A percentile compares a stretch with the other conserved stretches of the same genome.
Evolutionary conservation across 345 rosid genomes (phyloP).

Genomic region (Xanthoceras sorbifolium): DNA sequence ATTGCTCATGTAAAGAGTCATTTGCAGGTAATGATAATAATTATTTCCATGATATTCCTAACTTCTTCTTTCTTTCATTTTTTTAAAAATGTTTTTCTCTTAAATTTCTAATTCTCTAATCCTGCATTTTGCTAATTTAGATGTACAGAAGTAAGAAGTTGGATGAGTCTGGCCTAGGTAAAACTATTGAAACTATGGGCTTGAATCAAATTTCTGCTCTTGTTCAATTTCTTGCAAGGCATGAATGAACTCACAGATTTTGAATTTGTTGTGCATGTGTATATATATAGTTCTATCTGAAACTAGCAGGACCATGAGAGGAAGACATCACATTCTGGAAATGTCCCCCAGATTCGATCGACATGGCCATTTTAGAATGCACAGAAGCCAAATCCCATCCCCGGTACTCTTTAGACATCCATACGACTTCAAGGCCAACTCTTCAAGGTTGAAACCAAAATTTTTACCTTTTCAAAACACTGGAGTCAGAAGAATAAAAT

Average conservation of each 20-base stretch:
- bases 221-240: not conserved
- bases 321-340: slow-evolving; percentile 22
- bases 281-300: slow-evolving; percentile 26
- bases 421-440: slow-evolving; percentile 19
- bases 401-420: slow-evolving; percentile 9
- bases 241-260: not conserved
- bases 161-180: slow-evolving; percentile 70
- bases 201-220: not conserved
- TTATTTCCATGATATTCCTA: not conserved
- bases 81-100: not conserved
- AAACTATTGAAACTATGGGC: not conserved
- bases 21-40: slow-evolving; percentile 54
- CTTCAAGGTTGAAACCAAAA: slow-evolving; percentile 32
- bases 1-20: slow-evolving; percentile 96
- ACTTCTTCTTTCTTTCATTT: not conserved
- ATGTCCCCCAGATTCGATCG: slow-evolving; percentile 19
- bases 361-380: slow-evolving; percentile 20
- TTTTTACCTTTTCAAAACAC: too few relatives aligned
- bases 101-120: not conserved
- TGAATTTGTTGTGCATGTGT: not conserved
- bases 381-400: slow-evolving; percentile 22
- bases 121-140: slow-evolving; percentile 32
- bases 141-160: slow-evolving; percentile 90
- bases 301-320: slow-evolving; percentile 23
- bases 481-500: too few relatives aligned